Evolutionary conservation across 805 yeast genomes (phyloP).

Genomic region (Suhomyces prunicola): DNA sequence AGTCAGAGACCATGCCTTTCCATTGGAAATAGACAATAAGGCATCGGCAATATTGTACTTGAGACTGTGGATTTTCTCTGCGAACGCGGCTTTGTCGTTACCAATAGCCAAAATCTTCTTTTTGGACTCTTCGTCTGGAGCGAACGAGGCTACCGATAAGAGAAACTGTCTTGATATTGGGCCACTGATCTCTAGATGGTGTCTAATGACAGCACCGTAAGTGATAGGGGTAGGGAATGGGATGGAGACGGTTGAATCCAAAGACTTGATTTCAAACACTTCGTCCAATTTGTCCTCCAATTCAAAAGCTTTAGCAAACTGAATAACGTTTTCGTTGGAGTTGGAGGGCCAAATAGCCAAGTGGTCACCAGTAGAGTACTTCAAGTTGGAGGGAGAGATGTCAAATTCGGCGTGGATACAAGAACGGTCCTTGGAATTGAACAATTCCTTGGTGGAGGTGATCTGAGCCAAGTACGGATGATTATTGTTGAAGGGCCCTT

Average conservation of each 20-base stretch:
- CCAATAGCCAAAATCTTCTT: constrained; percentile 52
- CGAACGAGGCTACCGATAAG: constrained; percentile 70
- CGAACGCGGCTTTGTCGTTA: constrained; percentile 66
- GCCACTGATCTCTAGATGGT: constrained; percentile 88
- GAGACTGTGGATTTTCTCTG: constrained; percentile 55
- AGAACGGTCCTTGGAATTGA: constrained; percentile 59
- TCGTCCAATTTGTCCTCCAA: constrained; percentile 49
- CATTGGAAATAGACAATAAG: constrained; percentile 57
- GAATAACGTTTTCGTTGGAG: constrained; percentile 67
- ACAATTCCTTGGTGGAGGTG: constrained; percentile 61
- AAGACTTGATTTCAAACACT: constrained; percentile 61
- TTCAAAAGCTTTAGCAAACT: constrained; percentile 62
- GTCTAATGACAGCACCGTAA: constrained; percentile 80
- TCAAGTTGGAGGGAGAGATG: constrained; percentile 65
- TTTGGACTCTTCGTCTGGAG: constrained; percentile 64
- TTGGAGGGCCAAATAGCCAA: constrained; percentile 94
- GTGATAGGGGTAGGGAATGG: constrained; percentile 83
- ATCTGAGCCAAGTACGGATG: constrained; percentile 84
- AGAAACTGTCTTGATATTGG: constrained; percentile 89
- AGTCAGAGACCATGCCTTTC: constrained; percentile 65
- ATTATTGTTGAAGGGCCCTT: constrained; percentile 75
- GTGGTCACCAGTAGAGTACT: constrained; percentile 94
- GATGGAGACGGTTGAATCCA: constrained; percentile 63
- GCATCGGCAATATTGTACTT: constrained; percentile 76
- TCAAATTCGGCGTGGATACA: constrained; percentile 93